phyloP scores from a whole-genome alignment of 305 asterid species.

The Rubia balearica region DNA sequence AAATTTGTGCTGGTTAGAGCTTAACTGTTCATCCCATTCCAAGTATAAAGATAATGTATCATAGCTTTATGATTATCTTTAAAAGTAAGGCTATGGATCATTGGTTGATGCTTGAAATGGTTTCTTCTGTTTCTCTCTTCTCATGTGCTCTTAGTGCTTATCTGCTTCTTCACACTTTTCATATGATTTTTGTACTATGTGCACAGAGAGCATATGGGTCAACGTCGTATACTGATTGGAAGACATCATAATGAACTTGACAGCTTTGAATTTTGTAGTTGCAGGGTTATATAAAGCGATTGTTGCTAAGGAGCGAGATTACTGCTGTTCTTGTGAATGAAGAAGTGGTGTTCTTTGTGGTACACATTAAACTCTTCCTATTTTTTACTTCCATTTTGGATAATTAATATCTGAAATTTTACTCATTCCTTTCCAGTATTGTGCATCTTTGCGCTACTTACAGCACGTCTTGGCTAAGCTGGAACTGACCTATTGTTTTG shows the following conservation, averaged over 20 bases:
- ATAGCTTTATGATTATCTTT: neutral
- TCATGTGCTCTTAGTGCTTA: constrained; percentile 1
- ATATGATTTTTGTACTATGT: neutral
- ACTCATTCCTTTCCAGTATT: constrained; percentile 44
- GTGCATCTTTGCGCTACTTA: constrained; percentile 42
- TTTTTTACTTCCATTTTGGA: neutral
- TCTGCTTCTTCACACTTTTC: neutral
- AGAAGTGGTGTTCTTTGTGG: constrained; percentile 76
- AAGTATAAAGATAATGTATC: neutral
- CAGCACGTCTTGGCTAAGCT: constrained; percentile 40
- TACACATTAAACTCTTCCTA: constrained; percentile 14
- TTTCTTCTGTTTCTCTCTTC: neutral
- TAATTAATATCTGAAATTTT: constrained; percentile 5
- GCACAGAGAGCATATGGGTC: neutral
- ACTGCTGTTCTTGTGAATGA: constrained; percentile 56
- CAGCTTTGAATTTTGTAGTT: constrained; percentile 28
- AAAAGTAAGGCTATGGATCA: neutral
- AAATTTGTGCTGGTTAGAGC: neutral
- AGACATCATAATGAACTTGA: neutral
- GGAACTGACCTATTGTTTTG: constrained; percentile 6
- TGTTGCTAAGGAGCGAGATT: constrained; percentile 41
- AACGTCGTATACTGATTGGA: neutral
- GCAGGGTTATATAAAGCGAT: constrained; percentile 54
- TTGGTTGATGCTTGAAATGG: constrained; percentile 5
- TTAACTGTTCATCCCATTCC: neutral